Evolutionary conservation across 192 early-diverging fungal species (phyloP).

Genomic region (Glomus cerebriforme): DNA sequence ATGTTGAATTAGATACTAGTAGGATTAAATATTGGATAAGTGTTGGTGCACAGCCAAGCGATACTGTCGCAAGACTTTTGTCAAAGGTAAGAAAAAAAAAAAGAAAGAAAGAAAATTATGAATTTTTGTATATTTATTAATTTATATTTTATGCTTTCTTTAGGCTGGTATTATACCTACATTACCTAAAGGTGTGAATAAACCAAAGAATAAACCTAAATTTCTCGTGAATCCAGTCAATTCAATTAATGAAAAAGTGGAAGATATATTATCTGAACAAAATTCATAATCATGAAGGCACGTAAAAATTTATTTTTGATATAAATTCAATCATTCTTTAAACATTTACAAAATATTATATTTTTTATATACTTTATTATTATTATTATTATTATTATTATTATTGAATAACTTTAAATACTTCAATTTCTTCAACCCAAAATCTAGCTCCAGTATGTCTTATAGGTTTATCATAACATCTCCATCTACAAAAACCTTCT

Average conservation of each 20-base stretch:
- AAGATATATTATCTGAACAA: background rate
- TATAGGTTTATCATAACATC: conserved; percentile 12
- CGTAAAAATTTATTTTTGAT: background rate
- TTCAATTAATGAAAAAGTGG: background rate
- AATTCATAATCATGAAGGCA: background rate
- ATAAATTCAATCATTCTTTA: no score
- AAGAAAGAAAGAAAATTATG: no score
- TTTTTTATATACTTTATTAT: background rate
- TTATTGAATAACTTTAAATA: conserved; percentile 24
- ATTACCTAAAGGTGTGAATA: background rate
- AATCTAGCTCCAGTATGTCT: background rate
- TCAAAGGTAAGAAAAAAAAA: conserved; percentile 61
- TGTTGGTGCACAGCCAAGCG: conserved; percentile 95
- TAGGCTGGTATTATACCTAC: background rate
- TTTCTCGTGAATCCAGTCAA: background rate
- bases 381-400: background rate
- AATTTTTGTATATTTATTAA: background rate
- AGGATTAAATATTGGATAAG: conserved; percentile 97
- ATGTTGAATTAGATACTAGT: conserved; percentile 81
- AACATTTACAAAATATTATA: no score
- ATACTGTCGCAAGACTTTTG: conserved; percentile 84
- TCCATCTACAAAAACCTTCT: conserved; percentile 7
- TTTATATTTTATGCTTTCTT: background rate
- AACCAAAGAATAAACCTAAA: background rate
- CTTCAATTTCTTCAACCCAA: conserved; percentile 21